These are phyloP conservation scores for Hydnum rufescens DNA, from an alignment of 768 basidiomycete species.

Conservation along the genomic window DNA sequence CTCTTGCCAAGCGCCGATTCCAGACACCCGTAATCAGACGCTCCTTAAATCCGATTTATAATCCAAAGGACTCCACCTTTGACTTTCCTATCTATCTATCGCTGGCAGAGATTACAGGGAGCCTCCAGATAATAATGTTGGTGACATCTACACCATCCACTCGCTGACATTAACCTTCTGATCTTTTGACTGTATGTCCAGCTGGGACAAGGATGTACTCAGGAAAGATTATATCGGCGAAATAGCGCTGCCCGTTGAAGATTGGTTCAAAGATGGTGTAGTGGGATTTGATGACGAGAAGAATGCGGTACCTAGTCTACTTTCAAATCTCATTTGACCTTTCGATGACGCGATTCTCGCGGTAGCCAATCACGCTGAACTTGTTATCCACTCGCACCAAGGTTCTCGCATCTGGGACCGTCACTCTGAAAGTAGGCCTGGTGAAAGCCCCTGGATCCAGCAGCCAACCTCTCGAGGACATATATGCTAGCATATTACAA, in stretches of 20 bases:
- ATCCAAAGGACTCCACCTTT: conserved; percentile 59
- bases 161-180: not conserved
- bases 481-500: conserved; percentile 44
- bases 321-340: not conserved
- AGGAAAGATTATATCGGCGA: conserved; percentile 92
- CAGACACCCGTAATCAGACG: conserved; percentile 63
- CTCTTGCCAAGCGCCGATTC: conserved; percentile 34
- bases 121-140: conserved; percentile 54
- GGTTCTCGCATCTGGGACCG: conserved; percentile 29
- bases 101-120: conserved; percentile 49
- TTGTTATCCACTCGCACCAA: conserved; percentile 31
- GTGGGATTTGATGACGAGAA: conserved; percentile 38
- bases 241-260: conserved; percentile 49
- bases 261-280: conserved; percentile 48
- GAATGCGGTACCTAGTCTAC: conserved; percentile 15
- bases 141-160: not conserved
- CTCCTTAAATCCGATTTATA: conserved; percentile 45
- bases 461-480: conserved; percentile 32
- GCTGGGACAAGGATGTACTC: conserved; percentile 76
- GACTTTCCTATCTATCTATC: conserved; percentile 74
- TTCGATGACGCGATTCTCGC: not conserved
- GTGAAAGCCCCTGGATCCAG: conserved; percentile 24
- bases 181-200: not conserved
- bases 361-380: conserved; percentile 24
- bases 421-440: conserved; percentile 45